phyloP scores from a whole-genome alignment of 805 yeast species.

The Lipomyces japonicus region DNA sequence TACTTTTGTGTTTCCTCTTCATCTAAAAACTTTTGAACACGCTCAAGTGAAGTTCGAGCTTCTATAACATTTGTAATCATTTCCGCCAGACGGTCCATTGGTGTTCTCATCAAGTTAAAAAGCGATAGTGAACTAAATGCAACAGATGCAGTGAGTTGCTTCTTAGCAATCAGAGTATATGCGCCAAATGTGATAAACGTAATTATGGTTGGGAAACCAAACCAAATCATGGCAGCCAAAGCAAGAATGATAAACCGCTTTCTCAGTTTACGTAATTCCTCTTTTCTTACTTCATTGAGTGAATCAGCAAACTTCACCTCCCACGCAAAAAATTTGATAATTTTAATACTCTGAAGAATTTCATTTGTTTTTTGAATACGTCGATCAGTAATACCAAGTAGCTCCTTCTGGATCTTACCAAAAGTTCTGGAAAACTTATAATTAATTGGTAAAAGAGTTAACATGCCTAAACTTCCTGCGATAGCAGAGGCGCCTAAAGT shows the following conservation, averaged over 20 bases:
- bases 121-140: constrained; percentile 91
- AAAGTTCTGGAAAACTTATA: constrained; percentile 59
- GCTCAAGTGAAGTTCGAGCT: constrained; percentile 86
- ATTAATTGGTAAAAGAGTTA: constrained; percentile 68
- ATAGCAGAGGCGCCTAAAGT: constrained; percentile 86
- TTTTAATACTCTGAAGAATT: constrained; percentile 85
- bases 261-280: constrained; percentile 63
- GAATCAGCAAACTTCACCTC: constrained; percentile 75
- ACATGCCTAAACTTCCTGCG: constrained; percentile 67
- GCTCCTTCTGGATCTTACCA: constrained; percentile 64
- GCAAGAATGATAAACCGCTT: constrained; percentile 65
- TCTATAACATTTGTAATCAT: constrained; percentile 84
- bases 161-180: constrained; percentile 67
- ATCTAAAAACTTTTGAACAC: constrained; percentile 73
- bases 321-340: constrained; percentile 96
- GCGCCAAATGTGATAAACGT: constrained; percentile 78
- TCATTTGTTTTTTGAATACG: constrained; percentile 92
- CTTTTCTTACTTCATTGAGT: constrained; percentile 65
- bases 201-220: constrained; percentile 66
- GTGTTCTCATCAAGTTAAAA: constrained; percentile 77
- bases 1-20: constrained; percentile 82
- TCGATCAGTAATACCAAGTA: constrained; percentile 77
- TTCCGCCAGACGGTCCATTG: constrained; percentile 85
- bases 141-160: constrained; percentile 77
- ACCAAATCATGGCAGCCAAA: constrained; percentile 51